Base-by-base conservation (phyloP, 2,329 filamentous ascomycete genomes). In the Colletotrichum coccodes region DNA sequence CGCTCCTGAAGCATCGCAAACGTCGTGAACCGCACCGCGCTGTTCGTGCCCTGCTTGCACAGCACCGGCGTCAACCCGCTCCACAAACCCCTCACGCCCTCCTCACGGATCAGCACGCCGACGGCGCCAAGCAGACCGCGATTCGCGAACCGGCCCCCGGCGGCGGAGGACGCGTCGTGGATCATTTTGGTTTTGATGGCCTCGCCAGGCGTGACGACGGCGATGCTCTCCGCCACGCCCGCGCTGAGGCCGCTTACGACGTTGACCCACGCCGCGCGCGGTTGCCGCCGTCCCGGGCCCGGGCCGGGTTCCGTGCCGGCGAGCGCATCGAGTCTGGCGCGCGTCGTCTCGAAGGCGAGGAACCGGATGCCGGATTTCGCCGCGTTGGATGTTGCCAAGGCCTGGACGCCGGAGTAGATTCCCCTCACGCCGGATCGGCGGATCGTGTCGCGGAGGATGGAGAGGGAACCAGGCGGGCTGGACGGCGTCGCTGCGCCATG, bases 11-110 rank as follows among this genome's bases (percentile, higher is more conserved):
- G 58, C 62, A 53, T 56, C 5, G 62, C 58, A 42, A 59, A 62
- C 8, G 53, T 46, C 11, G 63, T 70, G 38, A 70, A 67, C 1
- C 53, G 63, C 7, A 63, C 68, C n/a, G 68, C 63, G 28, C 63
- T 60, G 58, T 60, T 62, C 23, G 58, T 58, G 1, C 34, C 58
- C 12, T 67, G 52, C 46, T 63, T 59, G 62, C 58, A 62, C 9
- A 60, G 40, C 34, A 65, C 57, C 6, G 57, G 57, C 42, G 26
- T 12, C 42, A 60, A 14, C 8, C 61, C 61, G 47, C 56, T 52
- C 57, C 44, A 61, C 34, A 65, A 36, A 14, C 66, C 66, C 40
- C 34, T 28, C 23, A 47, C 34, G 28, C 60, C 56, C 11, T 61
- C 60, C 34, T 50, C 56, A 4, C 56, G 21, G n/a, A 60, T 12